phyloP scores from a whole-genome alignment of 1,284 basidiomycete genomes.

The Leccinum griseonigrum region DNA sequence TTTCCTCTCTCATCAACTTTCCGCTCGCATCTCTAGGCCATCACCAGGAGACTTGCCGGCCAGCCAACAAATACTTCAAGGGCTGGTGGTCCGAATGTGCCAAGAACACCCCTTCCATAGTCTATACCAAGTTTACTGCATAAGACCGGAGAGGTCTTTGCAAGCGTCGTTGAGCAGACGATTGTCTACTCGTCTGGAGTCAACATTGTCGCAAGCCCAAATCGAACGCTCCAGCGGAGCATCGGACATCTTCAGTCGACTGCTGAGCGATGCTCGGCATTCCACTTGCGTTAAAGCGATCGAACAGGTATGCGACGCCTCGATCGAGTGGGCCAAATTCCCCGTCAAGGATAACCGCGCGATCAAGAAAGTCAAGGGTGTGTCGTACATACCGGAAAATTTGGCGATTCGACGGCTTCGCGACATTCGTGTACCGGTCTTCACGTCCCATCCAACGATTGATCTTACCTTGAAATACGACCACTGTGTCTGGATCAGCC shows the following conservation, averaged over 20 bases:
- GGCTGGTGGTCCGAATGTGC: conserved; percentile 75
- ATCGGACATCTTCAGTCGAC: conserved; percentile 59
- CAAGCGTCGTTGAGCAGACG: conserved; percentile 31
- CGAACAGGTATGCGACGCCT: conserved; percentile 69
- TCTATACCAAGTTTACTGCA: conserved; percentile 85
- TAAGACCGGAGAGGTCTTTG: conserved; percentile 42
- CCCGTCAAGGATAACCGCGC: conserved; percentile 40
- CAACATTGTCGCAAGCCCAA: conserved; percentile 34
- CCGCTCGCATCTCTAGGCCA: conserved; percentile 72
- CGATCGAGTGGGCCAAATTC: conserved; percentile 78
- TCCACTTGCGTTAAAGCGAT: conserved; percentile 54
- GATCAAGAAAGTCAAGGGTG: conserved; percentile 23
- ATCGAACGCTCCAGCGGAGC: conserved; percentile 68
- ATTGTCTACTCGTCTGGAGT: conserved; percentile 41
- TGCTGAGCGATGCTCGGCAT: conserved; percentile 44
- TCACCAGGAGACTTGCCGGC: conserved; percentile 31
- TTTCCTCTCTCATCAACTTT: conserved; percentile 89
- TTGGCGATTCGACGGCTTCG: conserved; percentile 48
- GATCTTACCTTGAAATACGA: conserved; percentile 72
- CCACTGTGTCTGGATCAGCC: conserved; percentile 62
- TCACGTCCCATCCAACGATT: conserved; percentile 71
- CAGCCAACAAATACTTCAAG: conserved; percentile 66
- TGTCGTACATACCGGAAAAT: conserved; percentile 40
- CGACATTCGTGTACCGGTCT: conserved; percentile 73
- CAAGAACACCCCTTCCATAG: conserved; percentile 93